Evolutionary conservation across 805 yeast genomes (phyloP).

Genomic region (Candida krabiensis): DNA sequence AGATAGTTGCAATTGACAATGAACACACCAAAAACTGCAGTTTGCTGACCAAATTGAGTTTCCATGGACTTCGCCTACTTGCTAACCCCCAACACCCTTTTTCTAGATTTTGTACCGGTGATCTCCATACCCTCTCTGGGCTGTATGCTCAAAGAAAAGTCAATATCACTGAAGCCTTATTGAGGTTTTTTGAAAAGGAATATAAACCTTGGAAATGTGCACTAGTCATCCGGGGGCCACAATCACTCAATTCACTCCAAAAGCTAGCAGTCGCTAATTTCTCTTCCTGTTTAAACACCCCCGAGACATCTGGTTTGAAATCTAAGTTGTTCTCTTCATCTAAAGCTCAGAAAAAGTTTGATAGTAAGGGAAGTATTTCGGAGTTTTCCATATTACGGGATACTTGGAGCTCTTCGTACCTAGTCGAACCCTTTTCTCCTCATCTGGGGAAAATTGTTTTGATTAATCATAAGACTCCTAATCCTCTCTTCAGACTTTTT

Average conservation of each 20-base stretch:
- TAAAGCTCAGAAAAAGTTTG: background rate
- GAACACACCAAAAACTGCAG: slow-evolving; percentile 62
- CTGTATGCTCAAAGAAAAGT: slow-evolving; percentile 33
- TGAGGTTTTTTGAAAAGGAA: slow-evolving; percentile 39
- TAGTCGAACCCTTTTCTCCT: slow-evolving; percentile 23
- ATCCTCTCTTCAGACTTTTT: slow-evolving; percentile 42
- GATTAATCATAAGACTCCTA: slow-evolving; percentile 33
- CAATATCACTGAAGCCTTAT: slow-evolving; percentile 38
- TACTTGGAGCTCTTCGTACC: slow-evolving; percentile 24
- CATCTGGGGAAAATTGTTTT: slow-evolving; percentile 33
- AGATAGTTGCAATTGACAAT: slow-evolving; percentile 60
- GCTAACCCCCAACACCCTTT: slow-evolving; percentile 53
- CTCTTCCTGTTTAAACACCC: slow-evolving; percentile 9
- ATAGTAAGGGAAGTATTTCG: background rate
- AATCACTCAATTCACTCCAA: slow-evolving; percentile 56
- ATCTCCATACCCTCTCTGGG: slow-evolving; percentile 45
- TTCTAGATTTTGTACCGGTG: slow-evolving; percentile 66
- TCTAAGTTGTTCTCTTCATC: background rate
- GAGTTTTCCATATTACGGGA: slow-evolving; percentile 9
- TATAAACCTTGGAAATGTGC: slow-evolving; percentile 53
- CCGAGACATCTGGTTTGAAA: background rate
- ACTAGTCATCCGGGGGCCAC: slow-evolving; percentile 64
- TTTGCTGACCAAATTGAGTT: slow-evolving; percentile 45
- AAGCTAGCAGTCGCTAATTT: slow-evolving; percentile 50
- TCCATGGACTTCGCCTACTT: slow-evolving; percentile 57